Base-by-base conservation (phyloP, 2,329 filamentous ascomycete species). In the Calonectria fujianensis region DNA sequence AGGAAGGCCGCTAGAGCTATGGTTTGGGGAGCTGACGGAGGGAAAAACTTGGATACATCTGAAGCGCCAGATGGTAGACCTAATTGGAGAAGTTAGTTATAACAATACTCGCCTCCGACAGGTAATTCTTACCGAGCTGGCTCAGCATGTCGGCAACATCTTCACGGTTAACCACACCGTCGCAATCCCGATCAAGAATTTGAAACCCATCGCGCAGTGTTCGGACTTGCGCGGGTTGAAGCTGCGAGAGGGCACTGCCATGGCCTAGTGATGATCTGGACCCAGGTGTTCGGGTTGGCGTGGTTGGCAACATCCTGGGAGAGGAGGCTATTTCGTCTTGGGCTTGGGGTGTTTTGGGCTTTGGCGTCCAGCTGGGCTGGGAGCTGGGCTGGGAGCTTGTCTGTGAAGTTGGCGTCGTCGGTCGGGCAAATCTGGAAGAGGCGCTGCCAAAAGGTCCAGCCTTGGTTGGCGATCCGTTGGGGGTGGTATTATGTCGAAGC, bases 191-290 rank as follows among this genome's bases (percentile, higher is more conserved):
- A 84, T 98, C 97, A 61, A 99, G 89, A 74, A 98, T 96, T 84
- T 97, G 95, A 85, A 98, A 99, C 0, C 94, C 95, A 83, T 98
- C 96, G 75, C 97, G 92, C 85, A 99, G 91, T 80, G 95, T 95
- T 81, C 96, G 92, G 45, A 98, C 92, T 80, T 98, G 95, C 4
- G 94, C 89, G 3, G 95, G 93, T 48, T 96, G 94, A 52, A 98
- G 86, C 81, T 94, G 93, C 3, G 93, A 93, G 57, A 96, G 87
- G 18, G 92, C 88, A 79, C 89, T 92, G 41, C 88, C 87, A 69
- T 87, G 84, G 5, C 84, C 84, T 51, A 87, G 81, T 8, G 86
- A 81, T 7, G 86, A 81, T 50, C 85, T 84, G 32, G 85, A 76
- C 27, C 82, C 79, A 13, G 83, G 75, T 18, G 81, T 80, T 32